phyloP scores from a whole-genome alignment of 306 rosid genomes.

The Cucumis cinereus region DNA sequence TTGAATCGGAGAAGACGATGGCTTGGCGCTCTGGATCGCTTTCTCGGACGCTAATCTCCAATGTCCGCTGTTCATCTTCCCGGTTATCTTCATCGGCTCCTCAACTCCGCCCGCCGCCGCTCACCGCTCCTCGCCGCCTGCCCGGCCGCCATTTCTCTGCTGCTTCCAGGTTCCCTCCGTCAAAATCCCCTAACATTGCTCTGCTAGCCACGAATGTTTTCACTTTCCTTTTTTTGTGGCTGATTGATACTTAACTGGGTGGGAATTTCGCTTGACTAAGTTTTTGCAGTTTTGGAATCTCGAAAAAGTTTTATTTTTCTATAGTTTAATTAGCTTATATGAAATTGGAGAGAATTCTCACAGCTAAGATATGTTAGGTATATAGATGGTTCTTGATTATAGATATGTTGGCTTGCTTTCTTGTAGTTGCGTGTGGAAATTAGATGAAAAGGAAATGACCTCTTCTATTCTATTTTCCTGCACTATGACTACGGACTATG shows the following conservation, averaged over 20 bases:
- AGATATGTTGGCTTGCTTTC: background rate
- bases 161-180: slow-evolving; percentile 25
- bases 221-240: background rate
- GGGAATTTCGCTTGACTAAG: background rate
- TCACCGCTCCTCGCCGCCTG: slow-evolving; percentile 28
- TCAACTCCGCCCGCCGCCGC: slow-evolving; percentile 30
- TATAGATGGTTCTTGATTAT: background rate
- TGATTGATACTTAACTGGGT: background rate
- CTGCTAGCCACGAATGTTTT: background rate
- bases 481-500: background rate
- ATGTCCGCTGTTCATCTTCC: slow-evolving; percentile 35
- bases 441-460: background rate
- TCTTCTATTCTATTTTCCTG: background rate
- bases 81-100: slow-evolving; percentile 32
- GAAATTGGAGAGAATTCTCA: background rate
- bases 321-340: background rate
- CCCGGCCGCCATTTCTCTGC: slow-evolving; percentile 40
- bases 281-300: background rate
- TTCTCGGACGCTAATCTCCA: slow-evolving; percentile 48
- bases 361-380: background rate
- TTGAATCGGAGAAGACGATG: slow-evolving; percentile 15
- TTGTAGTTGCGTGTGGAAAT: background rate
- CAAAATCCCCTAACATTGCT: background rate
- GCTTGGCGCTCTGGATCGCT: slow-evolving; percentile 46
- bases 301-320: background rate